These are phyloP conservation scores for Pleurotus salmoneostramineus DNA, from an alignment of 768 basidiomycete genomes.

Conservation along the genomic window DNA sequence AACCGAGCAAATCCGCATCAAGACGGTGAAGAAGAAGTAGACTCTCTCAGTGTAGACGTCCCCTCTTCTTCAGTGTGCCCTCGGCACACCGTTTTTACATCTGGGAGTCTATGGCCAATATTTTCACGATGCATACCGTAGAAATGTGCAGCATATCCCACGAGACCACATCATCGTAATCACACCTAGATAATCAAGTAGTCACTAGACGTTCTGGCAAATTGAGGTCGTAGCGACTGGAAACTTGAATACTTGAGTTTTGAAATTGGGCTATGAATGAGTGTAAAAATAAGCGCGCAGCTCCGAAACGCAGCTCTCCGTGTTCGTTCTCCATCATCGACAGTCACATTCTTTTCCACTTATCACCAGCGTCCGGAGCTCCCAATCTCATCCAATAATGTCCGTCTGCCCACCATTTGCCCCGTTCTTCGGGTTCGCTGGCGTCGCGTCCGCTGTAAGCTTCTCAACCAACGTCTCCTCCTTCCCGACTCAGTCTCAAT, in stretches of 20 bases:
- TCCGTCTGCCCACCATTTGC: conserved; percentile 88
- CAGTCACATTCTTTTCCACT: neutral
- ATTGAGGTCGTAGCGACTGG: no score
- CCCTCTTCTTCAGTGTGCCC: neutral
- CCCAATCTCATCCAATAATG: conserved; percentile 28
- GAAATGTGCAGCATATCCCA: no score
- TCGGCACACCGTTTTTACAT: neutral
- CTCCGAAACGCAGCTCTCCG: neutral
- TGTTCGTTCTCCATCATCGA: neutral
- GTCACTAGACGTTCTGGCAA: no score
- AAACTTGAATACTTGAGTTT: no score
- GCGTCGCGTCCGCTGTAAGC: conserved; percentile 89
- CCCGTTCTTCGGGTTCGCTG: conserved; percentile 97
- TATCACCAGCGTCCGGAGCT: neutral
- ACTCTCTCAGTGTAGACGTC: neutral
- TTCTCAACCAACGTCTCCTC: neutral
- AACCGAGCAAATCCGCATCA: conserved; percentile 84
- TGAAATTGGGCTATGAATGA: no score
- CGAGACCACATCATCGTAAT: no score
- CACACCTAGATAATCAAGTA: no score
- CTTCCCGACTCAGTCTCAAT: no score
- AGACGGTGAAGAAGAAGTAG: conserved; percentile 21
- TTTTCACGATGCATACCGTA: no score
- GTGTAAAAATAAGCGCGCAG: neutral
- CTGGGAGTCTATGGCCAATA: no score